A percentile compares a stretch with the other conserved stretches of the same genome.
phyloP scores from a whole-genome alignment of 2,329 filamentous ascomycete genomes.

The Cryphonectria carpinicola region DNA sequence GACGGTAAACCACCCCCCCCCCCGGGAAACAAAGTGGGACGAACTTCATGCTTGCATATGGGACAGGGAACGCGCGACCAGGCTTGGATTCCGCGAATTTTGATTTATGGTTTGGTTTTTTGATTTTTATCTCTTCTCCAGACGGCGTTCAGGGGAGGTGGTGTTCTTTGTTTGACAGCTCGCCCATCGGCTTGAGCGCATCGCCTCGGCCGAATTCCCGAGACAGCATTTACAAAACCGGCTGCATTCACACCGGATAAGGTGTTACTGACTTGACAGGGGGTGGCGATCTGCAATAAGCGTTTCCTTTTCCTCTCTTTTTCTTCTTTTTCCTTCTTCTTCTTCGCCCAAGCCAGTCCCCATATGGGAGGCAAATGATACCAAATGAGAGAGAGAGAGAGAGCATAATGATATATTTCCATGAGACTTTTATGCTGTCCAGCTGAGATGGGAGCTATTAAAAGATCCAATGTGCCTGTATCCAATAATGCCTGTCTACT shows the following conservation, averaged over 20 bases:
- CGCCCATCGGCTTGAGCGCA: conserved; percentile 6
- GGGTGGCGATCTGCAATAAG: conserved; percentile 17
- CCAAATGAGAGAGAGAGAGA: conserved; percentile 23
- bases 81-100: background rate
- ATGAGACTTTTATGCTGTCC: background rate
- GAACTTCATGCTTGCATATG: conserved; percentile 16
- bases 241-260: conserved; percentile 23
- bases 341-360: background rate
- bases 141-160: conserved; percentile 16
- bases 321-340: background rate
- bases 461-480: background rate
- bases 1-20: background rate
- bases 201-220: conserved; percentile 1
- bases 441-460: background rate
- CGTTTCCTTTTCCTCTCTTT: conserved; percentile 13
- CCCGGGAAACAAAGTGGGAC: conserved; percentile 7
- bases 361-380: conserved; percentile 26
- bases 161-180: background rate
- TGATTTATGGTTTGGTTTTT: background rate
- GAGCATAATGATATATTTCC: conserved; percentile 6
- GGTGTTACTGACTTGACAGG: conserved; percentile 17
- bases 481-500: background rate
- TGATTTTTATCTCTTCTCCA: background rate
- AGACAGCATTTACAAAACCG: conserved; percentile 27
- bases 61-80: background rate